Percentiles rank a stretch among this genome's conserved stretches.
Evolutionary conservation across 163 green algal genomes (phyloP).

Genomic region (Scenedesmus sp.): DNA sequence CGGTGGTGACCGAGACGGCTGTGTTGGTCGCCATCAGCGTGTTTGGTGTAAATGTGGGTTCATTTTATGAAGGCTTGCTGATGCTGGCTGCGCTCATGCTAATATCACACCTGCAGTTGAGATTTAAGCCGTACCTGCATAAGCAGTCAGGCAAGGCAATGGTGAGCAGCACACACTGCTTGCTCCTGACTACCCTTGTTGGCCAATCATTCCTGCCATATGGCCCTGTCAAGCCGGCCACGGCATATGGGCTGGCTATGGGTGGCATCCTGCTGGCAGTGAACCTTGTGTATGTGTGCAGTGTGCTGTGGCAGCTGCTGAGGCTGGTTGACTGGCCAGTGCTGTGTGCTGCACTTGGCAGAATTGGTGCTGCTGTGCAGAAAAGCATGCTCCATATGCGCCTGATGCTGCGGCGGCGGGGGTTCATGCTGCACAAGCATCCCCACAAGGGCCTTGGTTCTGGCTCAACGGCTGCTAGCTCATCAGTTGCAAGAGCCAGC

Average conservation of each 20-base stretch:
- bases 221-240: not conserved
- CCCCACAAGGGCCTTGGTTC: too few relatives aligned
- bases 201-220: not conserved
- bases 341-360: not conserved
- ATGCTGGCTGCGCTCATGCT: constrained; percentile 1
- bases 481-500: too few relatives aligned
- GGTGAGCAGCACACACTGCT: not conserved
- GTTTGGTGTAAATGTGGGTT: not conserved
- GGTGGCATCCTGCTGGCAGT: not conserved
- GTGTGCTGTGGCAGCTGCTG: not conserved
- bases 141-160: not conserved
- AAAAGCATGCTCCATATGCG: not conserved
- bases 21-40: constrained; percentile 33
- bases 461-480: too few relatives aligned
- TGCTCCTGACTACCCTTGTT: not conserved
- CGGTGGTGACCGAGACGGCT: not conserved
- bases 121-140: not conserved
- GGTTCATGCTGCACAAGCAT: too few relatives aligned
- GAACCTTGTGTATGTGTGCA: not conserved
- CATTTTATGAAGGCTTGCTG: not conserved
- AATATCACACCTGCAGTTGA: not conserved
- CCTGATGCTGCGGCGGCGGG: too few relatives aligned
- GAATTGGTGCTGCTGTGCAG: not conserved
- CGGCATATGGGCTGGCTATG: not conserved
- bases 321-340: not conserved